Evolutionary conservation across 192 early-diverging fungal genomes (phyloP).

Genomic region (Entomortierella beljakovae): DNA sequence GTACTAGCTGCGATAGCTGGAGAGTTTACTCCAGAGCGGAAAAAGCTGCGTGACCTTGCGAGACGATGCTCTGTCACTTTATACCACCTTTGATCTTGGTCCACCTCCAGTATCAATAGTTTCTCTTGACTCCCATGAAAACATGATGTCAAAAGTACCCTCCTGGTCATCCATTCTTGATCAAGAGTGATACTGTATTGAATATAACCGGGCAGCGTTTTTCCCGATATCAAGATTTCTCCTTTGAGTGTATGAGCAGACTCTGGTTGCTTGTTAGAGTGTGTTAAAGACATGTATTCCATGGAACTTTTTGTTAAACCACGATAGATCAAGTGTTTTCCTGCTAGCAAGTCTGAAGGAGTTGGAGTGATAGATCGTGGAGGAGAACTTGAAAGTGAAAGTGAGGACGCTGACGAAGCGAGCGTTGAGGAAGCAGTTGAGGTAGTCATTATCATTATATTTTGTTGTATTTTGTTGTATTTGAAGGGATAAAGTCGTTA

Average conservation of each 20-base stretch:
- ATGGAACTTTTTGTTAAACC: conserved; percentile 32
- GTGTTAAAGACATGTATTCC: conserved; percentile 41
- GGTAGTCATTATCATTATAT: conserved; percentile 35
- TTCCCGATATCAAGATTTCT: conserved; percentile 30
- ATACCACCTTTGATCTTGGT: conserved; percentile 46
- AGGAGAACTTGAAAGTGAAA: conserved; percentile 2
- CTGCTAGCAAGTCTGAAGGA: conserved; percentile 17
- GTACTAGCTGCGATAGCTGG: neutral
- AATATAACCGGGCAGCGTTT: conserved; percentile 21
- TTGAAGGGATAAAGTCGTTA: neutral
- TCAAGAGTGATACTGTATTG: conserved; percentile 45
- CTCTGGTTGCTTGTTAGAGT: conserved; percentile 18
- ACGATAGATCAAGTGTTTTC: conserved; percentile 28
- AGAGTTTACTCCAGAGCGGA: conserved; percentile 29
- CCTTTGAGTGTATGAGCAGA: conserved; percentile 31
- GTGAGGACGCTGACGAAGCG: conserved; percentile 15
- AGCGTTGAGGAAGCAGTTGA: conserved; percentile 7
- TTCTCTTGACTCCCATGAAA: conserved; percentile 40
- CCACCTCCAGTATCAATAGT: conserved; percentile 30
- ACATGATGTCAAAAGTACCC: conserved; percentile 27
- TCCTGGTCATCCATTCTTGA: conserved; percentile 45
- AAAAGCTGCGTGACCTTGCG: conserved; percentile 37
- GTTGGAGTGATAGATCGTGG: conserved; percentile 15
- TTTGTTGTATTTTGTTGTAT: neutral
- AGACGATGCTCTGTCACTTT: conserved; percentile 44